Evolutionary conservation across 1,139 yeast species (phyloP), one percentile per base, ranked within the genome.

Genomic region (Taphrina populina): DNA sequence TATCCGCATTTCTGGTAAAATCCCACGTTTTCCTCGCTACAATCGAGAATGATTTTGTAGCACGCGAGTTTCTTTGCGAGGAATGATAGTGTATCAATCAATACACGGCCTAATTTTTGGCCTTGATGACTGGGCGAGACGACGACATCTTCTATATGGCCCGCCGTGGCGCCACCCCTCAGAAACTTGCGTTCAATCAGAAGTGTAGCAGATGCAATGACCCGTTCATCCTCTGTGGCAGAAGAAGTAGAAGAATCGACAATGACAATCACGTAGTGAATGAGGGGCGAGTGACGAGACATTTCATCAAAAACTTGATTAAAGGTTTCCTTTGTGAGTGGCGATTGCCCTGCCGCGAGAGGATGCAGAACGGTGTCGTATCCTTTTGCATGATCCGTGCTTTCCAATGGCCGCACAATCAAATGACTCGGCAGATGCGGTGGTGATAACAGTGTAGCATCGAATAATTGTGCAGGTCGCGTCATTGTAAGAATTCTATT

Each of bases 71-170:
- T 21, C 6, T 21, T 21, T 4, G 59, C 57, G 39, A 57, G 43
- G 3, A 15, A 17, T 2, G 36, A 43, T n/a, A 49, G 40, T 32
- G 43, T 32, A 19, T 43, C 35, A 19, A 57, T 33, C 20, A 57
- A 10, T 8, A 49, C 46, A 20, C 41, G 40, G 15, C 98, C 98
- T 54, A 92, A 72, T 63, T 80, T 79, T 67, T 83, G 82, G 6
- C 98, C 98, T 66, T 90, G 96, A 68, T 86, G 88, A 13, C 76
- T 71, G 33, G 70, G 69, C 30, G 81, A 78, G 4, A 92, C 95
- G 0, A 96, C 86, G 59, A 92, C 90, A 67, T 92, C 98, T 67
- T 92, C 98, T 61, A 92, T 84, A 70, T 92, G 98, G 3, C 97
- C 98, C 10, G 88, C 95, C 55, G 75, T 70, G 0, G 95, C 95